Evolutionary conservation across 768 basidiomycete genomes (phyloP), one percentile per base, ranked within the genome.

Genomic region (Suillus hirtellus): DNA sequence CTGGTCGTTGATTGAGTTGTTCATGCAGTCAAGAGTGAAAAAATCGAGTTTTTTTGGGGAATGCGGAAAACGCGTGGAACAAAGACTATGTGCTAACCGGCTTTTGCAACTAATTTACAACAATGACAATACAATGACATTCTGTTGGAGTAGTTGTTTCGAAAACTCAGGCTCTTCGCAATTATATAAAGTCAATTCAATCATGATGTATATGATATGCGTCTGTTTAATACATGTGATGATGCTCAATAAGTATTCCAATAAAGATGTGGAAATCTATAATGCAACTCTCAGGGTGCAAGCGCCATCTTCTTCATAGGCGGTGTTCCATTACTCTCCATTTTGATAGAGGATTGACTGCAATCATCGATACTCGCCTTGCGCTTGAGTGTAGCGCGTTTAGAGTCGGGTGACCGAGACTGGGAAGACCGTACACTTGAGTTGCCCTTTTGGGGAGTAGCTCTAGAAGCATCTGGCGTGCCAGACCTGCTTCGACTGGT

Each of bases 221-320:
- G 59, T 2, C 55, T 53, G 24, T 19, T 61, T 54, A 58, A 19
- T 66, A 69, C 67, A 65, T 53, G 50, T 58, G 40, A 56, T 61
- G 65, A 71, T 69, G 68, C 63, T 68, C 55, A 67, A 59, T 60
- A 75, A 72, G 67, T 74, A 74, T 64, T 69, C 65, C 65, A 73
- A 78, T 71, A 73, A 74, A 71, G 64, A 73, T 60, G 69, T 66
- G 60, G 63, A 50, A 61, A 59, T 58, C 58, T 62, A 58, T 47
- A 65, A 44, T 43, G 43, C 62, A 53, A 60, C 50, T 61, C 66
- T 73, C 70, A 72, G 63, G 72, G 68, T 52, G 74, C 72, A 66
- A 90, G 71, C 31, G 88, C 86, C 59, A 86, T 64, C 73, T 88
- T 90, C 79, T 92, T 92, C 69, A 80, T 70, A 3, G 88, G 89